Evolutionary conservation across 2,329 filamentous ascomycete genomes (phyloP).

Genomic region (Colletotrichum sp.): DNA sequence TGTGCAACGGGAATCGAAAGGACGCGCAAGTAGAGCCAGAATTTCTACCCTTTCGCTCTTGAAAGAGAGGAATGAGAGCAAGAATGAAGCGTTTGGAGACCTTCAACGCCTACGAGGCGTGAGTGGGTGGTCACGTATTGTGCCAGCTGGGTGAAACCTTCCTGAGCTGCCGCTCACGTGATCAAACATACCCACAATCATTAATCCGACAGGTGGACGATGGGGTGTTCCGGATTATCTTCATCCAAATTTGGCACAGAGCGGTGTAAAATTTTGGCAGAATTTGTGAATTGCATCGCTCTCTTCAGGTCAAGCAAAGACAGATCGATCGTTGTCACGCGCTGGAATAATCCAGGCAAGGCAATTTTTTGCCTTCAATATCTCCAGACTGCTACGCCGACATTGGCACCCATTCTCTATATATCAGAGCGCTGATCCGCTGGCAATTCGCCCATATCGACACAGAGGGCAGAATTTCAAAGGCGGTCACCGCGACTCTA

Average conservation of each 20-base stretch:
- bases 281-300: slow-evolving; percentile 31
- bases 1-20: background rate
- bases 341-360: slow-evolving; percentile 6
- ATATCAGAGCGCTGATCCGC: background rate
- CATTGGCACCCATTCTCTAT: background rate
- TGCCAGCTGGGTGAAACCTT: background rate
- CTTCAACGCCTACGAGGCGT: background rate
- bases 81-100: background rate
- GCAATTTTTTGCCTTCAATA: slow-evolving; percentile 9
- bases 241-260: slow-evolving; percentile 20
- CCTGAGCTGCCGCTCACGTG: background rate
- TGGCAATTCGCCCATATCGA: slow-evolving; percentile 6
- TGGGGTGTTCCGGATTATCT: background rate
- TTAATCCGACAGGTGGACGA: slow-evolving; percentile 14
- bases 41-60: background rate
- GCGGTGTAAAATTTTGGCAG: slow-evolving; percentile 49
- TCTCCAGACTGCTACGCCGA: background rate
- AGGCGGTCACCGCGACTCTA: slow-evolving; percentile 15
- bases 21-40: background rate
- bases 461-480: slow-evolving; percentile 17
- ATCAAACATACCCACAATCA: background rate
- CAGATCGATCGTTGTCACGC: background rate
- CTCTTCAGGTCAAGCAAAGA: background rate
- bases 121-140: background rate
- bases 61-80: background rate